phyloP scores from a whole-genome alignment of 345 rosid species.

The Dipteronia dyeriana region DNA sequence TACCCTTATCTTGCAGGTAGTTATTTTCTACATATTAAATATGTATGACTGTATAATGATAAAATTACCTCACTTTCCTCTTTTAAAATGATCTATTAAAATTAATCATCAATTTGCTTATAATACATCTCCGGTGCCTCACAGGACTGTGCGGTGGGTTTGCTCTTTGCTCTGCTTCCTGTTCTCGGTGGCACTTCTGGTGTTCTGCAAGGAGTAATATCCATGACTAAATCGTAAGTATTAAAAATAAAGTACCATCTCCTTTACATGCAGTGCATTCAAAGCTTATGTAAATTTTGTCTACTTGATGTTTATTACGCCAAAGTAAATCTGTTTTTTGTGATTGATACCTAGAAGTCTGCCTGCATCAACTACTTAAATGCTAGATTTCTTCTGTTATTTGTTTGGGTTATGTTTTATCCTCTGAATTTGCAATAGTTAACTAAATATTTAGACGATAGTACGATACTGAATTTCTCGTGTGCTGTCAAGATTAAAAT shows the following conservation, averaged over 20 bases:
- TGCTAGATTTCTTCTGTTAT: not conserved
- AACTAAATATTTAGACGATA: not conserved
- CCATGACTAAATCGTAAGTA: slow-evolving; percentile 84
- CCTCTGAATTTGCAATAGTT: not conserved
- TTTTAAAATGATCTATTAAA: not conserved
- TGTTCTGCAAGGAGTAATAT: slow-evolving; percentile 79
- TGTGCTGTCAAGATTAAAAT: not conserved
- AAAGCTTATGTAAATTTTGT: not conserved
- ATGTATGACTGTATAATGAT: slow-evolving; percentile 3
- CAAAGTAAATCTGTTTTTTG: not conserved
- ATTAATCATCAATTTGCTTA: slow-evolving; percentile 2
- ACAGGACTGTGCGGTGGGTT: slow-evolving; percentile 92
- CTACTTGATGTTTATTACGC: not conserved
- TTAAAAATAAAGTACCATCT: slow-evolving; percentile 9
- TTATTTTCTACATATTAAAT: not conserved
- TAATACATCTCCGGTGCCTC: slow-evolving; percentile 12
- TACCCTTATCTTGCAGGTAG: slow-evolving; percentile 87
- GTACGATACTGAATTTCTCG: not conserved
- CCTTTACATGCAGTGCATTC: not conserved
- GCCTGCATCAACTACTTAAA: not conserved
- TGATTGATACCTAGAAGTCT: not conserved
- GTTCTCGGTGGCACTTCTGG: slow-evolving; percentile 91
- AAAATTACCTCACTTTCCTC: not conserved
- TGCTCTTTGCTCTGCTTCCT: slow-evolving; percentile 95
- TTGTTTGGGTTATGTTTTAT: not conserved